These are phyloP conservation scores for Penicillium brevicompactum DNA, from an alignment of 2,329 filamentous ascomycete species.

Conservation along the genomic window DNA sequence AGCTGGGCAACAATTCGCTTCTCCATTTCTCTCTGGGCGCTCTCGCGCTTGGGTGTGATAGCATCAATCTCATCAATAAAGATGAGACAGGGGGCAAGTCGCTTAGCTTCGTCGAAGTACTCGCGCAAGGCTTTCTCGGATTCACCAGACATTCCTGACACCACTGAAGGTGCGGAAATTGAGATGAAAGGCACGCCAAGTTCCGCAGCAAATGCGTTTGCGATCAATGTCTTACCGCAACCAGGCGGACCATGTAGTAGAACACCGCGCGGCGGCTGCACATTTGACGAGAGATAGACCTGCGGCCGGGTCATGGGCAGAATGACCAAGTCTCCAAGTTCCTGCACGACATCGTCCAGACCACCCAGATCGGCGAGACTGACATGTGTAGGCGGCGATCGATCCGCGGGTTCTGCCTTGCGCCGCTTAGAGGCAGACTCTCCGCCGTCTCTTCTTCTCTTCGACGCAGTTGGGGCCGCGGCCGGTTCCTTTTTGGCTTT, in stretches of 20 bases:
- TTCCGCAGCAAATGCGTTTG: constrained; percentile 75
- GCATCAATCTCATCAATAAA: constrained; percentile 93
- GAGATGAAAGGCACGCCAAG: constrained; percentile 77
- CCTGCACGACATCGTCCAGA: constrained; percentile 69
- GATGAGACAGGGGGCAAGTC: constrained; percentile 81
- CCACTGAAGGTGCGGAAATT: constrained; percentile 77
- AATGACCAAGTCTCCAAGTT: constrained; percentile 71
- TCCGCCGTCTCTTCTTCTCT: constrained; percentile 63
- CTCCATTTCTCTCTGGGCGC: constrained; percentile 84
- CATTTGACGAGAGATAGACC: constrained; percentile 65
- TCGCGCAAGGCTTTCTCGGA: constrained; percentile 85
- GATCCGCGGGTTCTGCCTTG: constrained; percentile 61
- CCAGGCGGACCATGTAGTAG: constrained; percentile 81
- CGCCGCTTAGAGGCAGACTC: constrained; percentile 69
- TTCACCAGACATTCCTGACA: constrained; percentile 86
- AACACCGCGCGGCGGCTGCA: constrained; percentile 73
- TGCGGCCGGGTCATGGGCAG: constrained; percentile 71
- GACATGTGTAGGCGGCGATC: constrained; percentile 67
- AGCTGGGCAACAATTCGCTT: constrained; percentile 83
- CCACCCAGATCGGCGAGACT: constrained; percentile 74
- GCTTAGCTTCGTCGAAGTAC: constrained; percentile 84
- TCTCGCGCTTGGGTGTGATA: constrained; percentile 84
- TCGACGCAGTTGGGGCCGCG: constrained; percentile 38
- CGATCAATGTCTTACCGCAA: constrained; percentile 84
- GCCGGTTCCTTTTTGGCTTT: constrained; percentile 38